Evolutionary conservation across 192 early-diverging fungal genomes (phyloP).

Genomic region (Ambispora gerdemannii): DNA sequence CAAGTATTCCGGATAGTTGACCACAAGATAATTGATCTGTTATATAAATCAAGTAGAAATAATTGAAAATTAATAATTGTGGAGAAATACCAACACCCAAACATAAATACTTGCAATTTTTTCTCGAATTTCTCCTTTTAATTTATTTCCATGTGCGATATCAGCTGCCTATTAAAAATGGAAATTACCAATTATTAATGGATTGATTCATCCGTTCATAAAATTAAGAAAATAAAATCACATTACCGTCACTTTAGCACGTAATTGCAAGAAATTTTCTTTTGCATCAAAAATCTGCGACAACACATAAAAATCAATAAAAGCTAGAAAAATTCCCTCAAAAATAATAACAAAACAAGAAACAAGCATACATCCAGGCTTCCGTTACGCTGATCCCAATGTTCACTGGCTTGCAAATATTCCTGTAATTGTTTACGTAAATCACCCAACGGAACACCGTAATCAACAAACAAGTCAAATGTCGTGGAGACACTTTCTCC

Average conservation of each 20-base stretch:
- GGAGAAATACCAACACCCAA: background rate
- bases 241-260: background rate
- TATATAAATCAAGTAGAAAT: background rate
- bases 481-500: background rate
- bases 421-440: background rate
- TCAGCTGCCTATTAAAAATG: background rate
- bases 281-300: background rate
- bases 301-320: background rate
- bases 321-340: too few species aligned
- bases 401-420: background rate
- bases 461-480: constrained; percentile 27
- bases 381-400: constrained; percentile 22
- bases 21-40: constrained; percentile 22
- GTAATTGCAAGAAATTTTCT: constrained; percentile 6
- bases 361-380: background rate
- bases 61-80: background rate
- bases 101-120: background rate
- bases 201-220: too few species aligned
- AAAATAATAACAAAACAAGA: too few species aligned
- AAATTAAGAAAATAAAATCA: background rate
- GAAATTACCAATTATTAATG: background rate
- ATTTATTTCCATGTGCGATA: background rate
- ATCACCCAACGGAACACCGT: constrained; percentile 25
- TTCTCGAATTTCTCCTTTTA: constrained; percentile 17
- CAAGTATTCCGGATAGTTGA: constrained; percentile 18